A percentile compares a stretch with the other conserved stretches of the same genome.
Evolutionary conservation across 371 early-diverging fungal genomes (phyloP).

Genomic region (Haplosporangium sp.): DNA sequence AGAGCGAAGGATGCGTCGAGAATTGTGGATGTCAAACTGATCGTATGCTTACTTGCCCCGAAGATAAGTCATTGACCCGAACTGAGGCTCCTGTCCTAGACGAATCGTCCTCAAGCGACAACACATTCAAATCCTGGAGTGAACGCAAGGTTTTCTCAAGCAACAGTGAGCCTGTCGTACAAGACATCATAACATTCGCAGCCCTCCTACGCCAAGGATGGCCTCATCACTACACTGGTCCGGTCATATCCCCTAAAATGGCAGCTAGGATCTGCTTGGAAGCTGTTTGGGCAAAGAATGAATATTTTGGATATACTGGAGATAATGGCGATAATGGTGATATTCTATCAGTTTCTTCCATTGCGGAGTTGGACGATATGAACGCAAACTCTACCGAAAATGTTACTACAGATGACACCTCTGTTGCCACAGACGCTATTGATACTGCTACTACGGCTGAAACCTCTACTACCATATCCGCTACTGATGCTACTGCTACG

Average conservation of each 20-base stretch:
- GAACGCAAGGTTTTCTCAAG: background rate
- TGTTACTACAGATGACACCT: background rate
- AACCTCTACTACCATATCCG: background rate
- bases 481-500: background rate
- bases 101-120: background rate
- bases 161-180: background rate
- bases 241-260: background rate
- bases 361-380: too few species aligned
- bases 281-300: background rate
- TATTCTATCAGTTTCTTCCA: background rate
- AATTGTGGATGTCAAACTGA: too few species aligned
- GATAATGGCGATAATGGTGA: background rate
- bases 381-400: background rate
- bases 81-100: background rate
- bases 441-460: too few species aligned
- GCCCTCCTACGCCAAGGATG: background rate
- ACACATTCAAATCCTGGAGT: background rate
- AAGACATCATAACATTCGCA: background rate
- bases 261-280: background rate
- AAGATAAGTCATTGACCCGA: background rate
- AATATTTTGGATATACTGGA: background rate
- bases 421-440: too few species aligned
- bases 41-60: too few species aligned
- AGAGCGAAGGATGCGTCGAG: background rate
- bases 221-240: background rate